A percentile compares a stretch with the other conserved stretches of the same genome.
phyloP scores from a whole-genome alignment of 2,329 filamentous ascomycete species.

The Aspergillus thermomutatus region DNA sequence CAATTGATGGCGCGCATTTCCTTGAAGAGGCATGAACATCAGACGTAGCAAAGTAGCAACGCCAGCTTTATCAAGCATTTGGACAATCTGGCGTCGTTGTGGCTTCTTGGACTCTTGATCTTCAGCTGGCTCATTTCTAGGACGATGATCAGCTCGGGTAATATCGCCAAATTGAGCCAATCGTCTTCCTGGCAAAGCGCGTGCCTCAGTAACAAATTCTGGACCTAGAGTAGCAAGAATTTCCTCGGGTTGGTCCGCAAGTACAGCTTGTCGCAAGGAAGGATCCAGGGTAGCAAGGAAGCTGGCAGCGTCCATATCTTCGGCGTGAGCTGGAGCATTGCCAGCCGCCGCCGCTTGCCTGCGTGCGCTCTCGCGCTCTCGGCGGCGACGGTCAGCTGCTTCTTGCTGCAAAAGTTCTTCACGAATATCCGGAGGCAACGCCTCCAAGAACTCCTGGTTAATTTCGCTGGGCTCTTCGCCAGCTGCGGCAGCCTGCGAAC shows the following conservation, averaged over 20 bases:
- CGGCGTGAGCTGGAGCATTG: constrained; percentile 52
- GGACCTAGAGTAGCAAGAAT: constrained; percentile 79
- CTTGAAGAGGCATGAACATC: constrained; percentile 95
- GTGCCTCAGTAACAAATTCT: constrained; percentile 81
- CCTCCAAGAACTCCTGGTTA: constrained; percentile 90
- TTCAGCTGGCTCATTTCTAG: constrained; percentile 35
- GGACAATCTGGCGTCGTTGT: constrained; percentile 77
- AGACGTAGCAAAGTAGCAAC: constrained; percentile 94
- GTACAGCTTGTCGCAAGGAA: constrained; percentile 75
- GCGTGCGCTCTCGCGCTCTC: constrained; percentile 77
- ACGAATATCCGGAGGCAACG: constrained; percentile 83
- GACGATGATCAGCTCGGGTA: constrained; percentile 34
- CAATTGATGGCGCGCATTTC: constrained; percentile 76
- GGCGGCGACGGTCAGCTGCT: constrained; percentile 79
- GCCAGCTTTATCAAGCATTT: constrained; percentile 95
- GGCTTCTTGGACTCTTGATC: constrained; percentile 58
- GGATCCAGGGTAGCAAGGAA: constrained; percentile 90
- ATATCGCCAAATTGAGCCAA: constrained; percentile 53
- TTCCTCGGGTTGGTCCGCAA: constrained; percentile 89
- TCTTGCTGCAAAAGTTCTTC: constrained; percentile 90
- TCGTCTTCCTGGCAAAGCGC: constrained; percentile 61
- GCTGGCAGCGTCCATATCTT: constrained; percentile 89
- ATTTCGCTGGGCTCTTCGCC: constrained; percentile 66
- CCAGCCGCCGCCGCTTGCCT: constrained; percentile 57
- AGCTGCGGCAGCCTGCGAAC: constrained; percentile 69